Evolutionary conservation across 2,329 filamentous ascomycete genomes (phyloP), one percentile per base, ranked within the genome.

Genomic region (Aspergillus ochraceus): DNA sequence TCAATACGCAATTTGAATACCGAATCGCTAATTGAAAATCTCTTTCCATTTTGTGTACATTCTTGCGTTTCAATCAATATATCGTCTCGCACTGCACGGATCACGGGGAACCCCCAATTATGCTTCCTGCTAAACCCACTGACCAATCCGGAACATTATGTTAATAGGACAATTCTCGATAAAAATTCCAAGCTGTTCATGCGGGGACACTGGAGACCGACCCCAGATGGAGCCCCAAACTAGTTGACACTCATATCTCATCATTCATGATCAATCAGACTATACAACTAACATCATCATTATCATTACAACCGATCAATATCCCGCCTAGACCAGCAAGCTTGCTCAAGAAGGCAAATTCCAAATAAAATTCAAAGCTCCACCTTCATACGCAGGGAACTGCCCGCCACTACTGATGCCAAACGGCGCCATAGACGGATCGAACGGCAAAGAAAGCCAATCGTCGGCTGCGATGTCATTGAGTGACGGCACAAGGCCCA

Each of bases 341-440:
- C 20, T 22, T 3, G 70, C 42, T 71, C 64, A 77, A 14, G 72
- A 71, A 29, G 76, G 76, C 54, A 79, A 60, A 65, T 79, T 79
- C 76, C 75, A 79, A 26, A 79, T 74, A 58, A 79, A 79, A 62
- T 79, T 75, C 58, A 79, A 64, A 11, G 71, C 72, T 2, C 74
- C 73, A 4, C 74, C 74, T 59, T 77, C 76, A 60, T 76, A 74
- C 20, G 75, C 75, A 20, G 76, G 74, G 52, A 76, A 75, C 55
- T 77, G 76, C 8, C 69, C 73, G 26, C 71, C 70, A 36, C 63
- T 70, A 47, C 68, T 73, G 60, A 76, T 74, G 1, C 76, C 74
- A 64, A 79, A 79, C 0, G 77, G 77, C 19, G 77, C 77, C 75
- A 79, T 78, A 0, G 75, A 77, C 4, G 76, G 76, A 62, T 79